Evolutionary conservation across 805 yeast genomes (phyloP), one percentile per base, ranked within the genome.

Genomic region (Barnettozyma botsteinii): DNA sequence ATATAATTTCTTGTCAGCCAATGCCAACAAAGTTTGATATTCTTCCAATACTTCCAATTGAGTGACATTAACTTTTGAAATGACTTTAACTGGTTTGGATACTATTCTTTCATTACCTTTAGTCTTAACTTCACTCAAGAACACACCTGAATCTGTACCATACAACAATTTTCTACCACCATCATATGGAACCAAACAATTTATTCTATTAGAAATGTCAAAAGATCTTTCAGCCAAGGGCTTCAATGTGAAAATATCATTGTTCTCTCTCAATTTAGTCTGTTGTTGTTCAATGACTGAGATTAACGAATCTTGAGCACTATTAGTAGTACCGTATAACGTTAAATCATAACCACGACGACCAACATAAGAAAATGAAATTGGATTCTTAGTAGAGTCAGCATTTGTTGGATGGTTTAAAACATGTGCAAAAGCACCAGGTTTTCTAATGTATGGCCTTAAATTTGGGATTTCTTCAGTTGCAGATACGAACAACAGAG

Each of bases 41-140:
- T 88, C 97, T 47, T 89, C 97, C 49, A 93, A 65, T 2, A 88
- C 95, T 50, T 91, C 96, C 43, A 89, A 70, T 60, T 93, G 98
- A 1, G 88, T 78, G 15, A 93, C 86, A 49, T 85, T 85, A 31
- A 76, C 69, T 52, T 82, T 81, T 37, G 81, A 72, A 21, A 93
- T 75, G 15, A 88, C 77, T 65, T 81, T 77, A 10, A 79, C 73
- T 3, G 97, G 97, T 35, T 77, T 79, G 2, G 83, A 73, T 35
- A 81, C 80, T 34, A 73, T 65, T 38, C 78, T 64, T 26, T 75
- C 68, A 41, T 72, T 75, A 37, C 62, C 53, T 37, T 69, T 55
- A 9, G 51, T 53, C 42, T 73, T 71, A 33, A 81, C 75, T 32
- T 87, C 87, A 33, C 93, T 78, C 33, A 87, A 76, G 69, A 83